Conservation (phyloP, 108 stramenopile genomes). For the Phaeodactylum tricornutum region DNA sequence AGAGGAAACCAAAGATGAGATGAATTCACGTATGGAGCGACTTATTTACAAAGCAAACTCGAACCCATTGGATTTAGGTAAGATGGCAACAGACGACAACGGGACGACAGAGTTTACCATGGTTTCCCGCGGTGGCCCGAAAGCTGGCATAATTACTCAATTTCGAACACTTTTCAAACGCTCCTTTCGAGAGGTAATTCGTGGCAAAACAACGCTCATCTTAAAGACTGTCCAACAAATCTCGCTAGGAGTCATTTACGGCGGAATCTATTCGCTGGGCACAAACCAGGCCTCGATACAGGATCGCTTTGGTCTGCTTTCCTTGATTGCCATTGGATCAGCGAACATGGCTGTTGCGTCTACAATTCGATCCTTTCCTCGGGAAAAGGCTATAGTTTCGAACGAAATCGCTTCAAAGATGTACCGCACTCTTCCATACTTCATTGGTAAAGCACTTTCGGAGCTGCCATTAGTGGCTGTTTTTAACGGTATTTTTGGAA, state of each 20-base stretch:
- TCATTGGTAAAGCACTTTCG: conserved; percentile 87
- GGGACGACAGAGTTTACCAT: neutral
- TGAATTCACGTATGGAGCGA: conserved; percentile 33
- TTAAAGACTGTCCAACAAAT: conserved; percentile 80
- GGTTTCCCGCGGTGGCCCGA: conserved; percentile 17
- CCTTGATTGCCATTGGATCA: conserved; percentile 73
- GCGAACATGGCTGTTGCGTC: conserved; percentile 80
- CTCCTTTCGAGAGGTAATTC: conserved; percentile 47
- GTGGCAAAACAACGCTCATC: conserved; percentile 61
- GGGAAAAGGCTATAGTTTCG: conserved; percentile 75
- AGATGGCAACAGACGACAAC: conserved; percentile 4
- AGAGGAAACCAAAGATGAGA: conserved; percentile 31
- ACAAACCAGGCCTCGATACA: conserved; percentile 69
- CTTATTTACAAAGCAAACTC: conserved; percentile 29
- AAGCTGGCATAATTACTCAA: conserved; percentile 54
- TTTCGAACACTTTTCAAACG: conserved; percentile 55
- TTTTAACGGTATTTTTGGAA: conserved; percentile 72
- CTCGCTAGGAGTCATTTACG: conserved; percentile 70
- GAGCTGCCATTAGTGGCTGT: conserved; percentile 82
- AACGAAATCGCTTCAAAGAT: conserved; percentile 54
- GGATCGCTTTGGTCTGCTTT: conserved; percentile 79
- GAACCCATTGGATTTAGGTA: conserved; percentile 28
- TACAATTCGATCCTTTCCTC: conserved; percentile 75
- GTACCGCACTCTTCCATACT: conserved; percentile 86
- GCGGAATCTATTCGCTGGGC: conserved; percentile 69